These are phyloP conservation scores for Trichoderma citrinoviride DNA, from an alignment of 2,329 filamentous ascomycete genomes.

Conservation along the genomic window DNA sequence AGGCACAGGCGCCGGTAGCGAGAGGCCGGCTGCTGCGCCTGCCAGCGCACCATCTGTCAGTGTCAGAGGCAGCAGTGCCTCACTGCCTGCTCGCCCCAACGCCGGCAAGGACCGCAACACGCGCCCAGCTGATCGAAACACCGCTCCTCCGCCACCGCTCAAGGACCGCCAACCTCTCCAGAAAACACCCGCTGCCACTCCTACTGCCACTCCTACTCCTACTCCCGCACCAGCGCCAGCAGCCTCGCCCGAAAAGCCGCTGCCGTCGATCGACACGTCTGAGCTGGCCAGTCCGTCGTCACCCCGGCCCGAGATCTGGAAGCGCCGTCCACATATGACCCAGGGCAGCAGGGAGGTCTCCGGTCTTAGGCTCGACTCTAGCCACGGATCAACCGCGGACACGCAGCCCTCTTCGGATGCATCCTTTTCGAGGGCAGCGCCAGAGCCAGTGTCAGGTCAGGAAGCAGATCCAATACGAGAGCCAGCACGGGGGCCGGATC, in stretches of 20 bases:
- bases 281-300: constrained; percentile 30
- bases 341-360: constrained; percentile 47
- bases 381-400: constrained; percentile 50
- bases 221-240: not conserved
- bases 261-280: constrained; percentile 19
- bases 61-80: constrained; percentile 17
- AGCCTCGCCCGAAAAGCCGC: too few species aligned
- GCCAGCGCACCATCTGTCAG: not conserved
- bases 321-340: constrained; percentile 50
- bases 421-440: not conserved
- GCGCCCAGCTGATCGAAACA: constrained; percentile 7
- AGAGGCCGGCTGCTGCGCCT: constrained; percentile 4
- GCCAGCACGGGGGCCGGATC: too few species aligned
- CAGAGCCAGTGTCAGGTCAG: not conserved
- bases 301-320: constrained; percentile 43
- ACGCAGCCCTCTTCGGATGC: constrained; percentile 20
- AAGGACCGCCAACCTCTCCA: constrained; percentile 19
- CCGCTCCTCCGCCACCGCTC: constrained; percentile 21
- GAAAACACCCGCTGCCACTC: not conserved
- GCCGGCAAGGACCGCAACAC: constrained; percentile 2
- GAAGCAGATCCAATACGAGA: too few species aligned
- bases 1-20: not conserved
- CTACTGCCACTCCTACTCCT: not conserved
- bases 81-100: constrained; percentile 15
- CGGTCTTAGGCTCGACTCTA: constrained; percentile 48